Percentiles rank a stretch among this genome's conserved stretches.
phyloP scores from a whole-genome alignment of 2,329 filamentous ascomycete genomes.

The Trichoderma sp. region DNA sequence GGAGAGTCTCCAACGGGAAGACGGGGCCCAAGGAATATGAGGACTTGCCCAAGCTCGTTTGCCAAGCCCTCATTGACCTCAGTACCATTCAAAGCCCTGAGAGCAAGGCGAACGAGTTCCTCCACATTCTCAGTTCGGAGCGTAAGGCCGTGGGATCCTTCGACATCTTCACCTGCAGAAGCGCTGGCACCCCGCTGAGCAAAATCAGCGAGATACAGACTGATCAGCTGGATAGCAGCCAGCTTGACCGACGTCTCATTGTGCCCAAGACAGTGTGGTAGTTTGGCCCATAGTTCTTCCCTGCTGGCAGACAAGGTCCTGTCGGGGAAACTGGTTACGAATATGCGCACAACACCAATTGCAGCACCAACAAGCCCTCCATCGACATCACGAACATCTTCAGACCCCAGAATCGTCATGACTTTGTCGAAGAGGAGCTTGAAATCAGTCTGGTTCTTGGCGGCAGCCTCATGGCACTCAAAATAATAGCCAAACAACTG shows the following conservation, averaged over 20 bases:
- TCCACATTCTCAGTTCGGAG: slow-evolving; percentile 63
- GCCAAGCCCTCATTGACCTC: slow-evolving; percentile 73
- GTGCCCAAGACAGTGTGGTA: slow-evolving; percentile 68
- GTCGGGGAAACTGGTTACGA: slow-evolving; percentile 64
- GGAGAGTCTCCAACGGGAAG: slow-evolving; percentile 40
- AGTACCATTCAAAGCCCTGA: slow-evolving; percentile 56
- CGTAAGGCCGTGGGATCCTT: slow-evolving; percentile 67
- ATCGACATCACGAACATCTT: slow-evolving; percentile 52
- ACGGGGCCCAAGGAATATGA: slow-evolving; percentile 72
- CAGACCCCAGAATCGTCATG: slow-evolving; percentile 50
- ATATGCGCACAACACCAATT: slow-evolving; percentile 64
- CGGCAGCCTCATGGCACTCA: slow-evolving; percentile 58
- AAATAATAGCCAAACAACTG: slow-evolving; percentile 83
- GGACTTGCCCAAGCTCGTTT: slow-evolving; percentile 72
- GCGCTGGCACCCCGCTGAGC: slow-evolving; percentile 56
- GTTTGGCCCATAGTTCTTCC: slow-evolving; percentile 65
- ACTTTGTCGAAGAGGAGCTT: slow-evolving; percentile 57
- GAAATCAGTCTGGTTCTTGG: slow-evolving; percentile 65
- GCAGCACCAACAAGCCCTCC: slow-evolving; percentile 73
- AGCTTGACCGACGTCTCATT: slow-evolving; percentile 72
- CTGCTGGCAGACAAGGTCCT: slow-evolving; percentile 59
- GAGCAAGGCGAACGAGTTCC: slow-evolving; percentile 50
- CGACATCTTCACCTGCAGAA: slow-evolving; percentile 53
- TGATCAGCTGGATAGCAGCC: slow-evolving; percentile 69
- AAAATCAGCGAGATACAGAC: slow-evolving; percentile 76